Percentiles rank a stretch among this genome's conserved stretches.
These are phyloP conservation scores for Phlyctochytrium planicorne DNA, from an alignment of 192 early-diverging fungal genomes.

Conservation along the genomic window DNA sequence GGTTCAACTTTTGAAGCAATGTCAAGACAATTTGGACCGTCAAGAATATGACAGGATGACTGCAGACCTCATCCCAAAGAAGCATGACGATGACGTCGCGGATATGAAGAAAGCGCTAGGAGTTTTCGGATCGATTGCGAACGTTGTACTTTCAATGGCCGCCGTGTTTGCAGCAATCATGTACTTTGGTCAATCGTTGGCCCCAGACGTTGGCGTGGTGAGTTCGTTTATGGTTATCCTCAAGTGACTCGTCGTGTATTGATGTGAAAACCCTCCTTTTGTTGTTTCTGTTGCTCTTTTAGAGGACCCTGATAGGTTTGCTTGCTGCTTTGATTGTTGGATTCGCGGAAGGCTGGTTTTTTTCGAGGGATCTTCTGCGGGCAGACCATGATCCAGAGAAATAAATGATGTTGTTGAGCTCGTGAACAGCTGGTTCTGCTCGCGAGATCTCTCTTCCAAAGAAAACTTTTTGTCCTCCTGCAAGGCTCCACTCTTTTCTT, in stretches of 20 bases:
- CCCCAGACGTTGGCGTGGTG: constrained; percentile 35
- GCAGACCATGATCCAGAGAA: background rate
- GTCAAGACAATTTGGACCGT: constrained; percentile 16
- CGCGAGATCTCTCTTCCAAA: no score
- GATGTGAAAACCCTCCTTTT: constrained; percentile 7
- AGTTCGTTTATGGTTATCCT: no score
- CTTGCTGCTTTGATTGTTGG: constrained; percentile 27
- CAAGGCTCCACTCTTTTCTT: no score
- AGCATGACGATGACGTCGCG: background rate
- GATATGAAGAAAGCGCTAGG: constrained; percentile 20
- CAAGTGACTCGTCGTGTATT: constrained; percentile 3
- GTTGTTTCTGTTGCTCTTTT: constrained; percentile 2
- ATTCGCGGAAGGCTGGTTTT: constrained; percentile 47
- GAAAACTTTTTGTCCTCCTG: no score
- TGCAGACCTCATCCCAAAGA: background rate
- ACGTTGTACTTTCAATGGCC: constrained; percentile 36
- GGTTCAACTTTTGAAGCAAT: constrained; percentile 10
- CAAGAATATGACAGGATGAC: constrained; percentile 29
- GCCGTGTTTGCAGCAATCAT: constrained; percentile 39
- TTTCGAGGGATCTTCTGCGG: constrained; percentile 33
- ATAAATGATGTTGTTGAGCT: no score
- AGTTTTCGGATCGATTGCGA: constrained; percentile 30
- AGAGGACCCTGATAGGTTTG: constrained; percentile 33
- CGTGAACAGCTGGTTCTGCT: no score
- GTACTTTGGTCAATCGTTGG: constrained; percentile 24